These are phyloP conservation scores for Podila verticillata DNA, from an alignment of 192 early-diverging fungal species.

Conservation along the genomic window DNA sequence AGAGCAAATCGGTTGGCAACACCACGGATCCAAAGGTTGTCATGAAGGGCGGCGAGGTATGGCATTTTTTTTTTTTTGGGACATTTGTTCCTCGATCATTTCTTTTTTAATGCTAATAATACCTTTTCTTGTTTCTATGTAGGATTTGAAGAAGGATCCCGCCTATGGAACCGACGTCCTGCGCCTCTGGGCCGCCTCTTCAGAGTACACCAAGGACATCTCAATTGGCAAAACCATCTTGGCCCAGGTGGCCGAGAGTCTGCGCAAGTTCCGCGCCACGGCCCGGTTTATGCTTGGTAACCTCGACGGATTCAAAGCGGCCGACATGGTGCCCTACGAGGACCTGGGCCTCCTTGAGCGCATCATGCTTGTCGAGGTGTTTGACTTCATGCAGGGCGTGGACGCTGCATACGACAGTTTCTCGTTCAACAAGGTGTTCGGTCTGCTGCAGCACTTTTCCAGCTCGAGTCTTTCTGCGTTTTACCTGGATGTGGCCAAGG, in stretches of 20 bases:
- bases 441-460: conserved; percentile 71
- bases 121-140: no score
- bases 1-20: conserved; percentile 46
- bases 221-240: conserved; percentile 47
- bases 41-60: conserved; percentile 50
- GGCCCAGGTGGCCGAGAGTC: conserved; percentile 31
- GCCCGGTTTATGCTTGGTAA: conserved; percentile 50
- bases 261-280: conserved; percentile 49
- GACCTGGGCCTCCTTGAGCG: conserved; percentile 60
- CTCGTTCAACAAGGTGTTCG: conserved; percentile 70
- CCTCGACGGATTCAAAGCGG: conserved; percentile 59
- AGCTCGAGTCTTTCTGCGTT: conserved; percentile 74
- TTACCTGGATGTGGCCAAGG: conserved; percentile 85
- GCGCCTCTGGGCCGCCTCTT: conserved; percentile 44
- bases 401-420: conserved; percentile 65
- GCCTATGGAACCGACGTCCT: conserved; percentile 67
- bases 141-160: conserved; percentile 69
- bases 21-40: conserved; percentile 34
- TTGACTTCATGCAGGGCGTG: conserved; percentile 63
- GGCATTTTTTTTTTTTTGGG: no score
- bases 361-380: conserved; percentile 73
- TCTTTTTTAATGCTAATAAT: no score
- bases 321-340: conserved; percentile 56
- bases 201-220: conserved; percentile 51
- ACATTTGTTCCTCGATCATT: no score